phyloP scores from a whole-genome alignment of 495 filamentous ascomycete species.

The Penicillium steckii region DNA sequence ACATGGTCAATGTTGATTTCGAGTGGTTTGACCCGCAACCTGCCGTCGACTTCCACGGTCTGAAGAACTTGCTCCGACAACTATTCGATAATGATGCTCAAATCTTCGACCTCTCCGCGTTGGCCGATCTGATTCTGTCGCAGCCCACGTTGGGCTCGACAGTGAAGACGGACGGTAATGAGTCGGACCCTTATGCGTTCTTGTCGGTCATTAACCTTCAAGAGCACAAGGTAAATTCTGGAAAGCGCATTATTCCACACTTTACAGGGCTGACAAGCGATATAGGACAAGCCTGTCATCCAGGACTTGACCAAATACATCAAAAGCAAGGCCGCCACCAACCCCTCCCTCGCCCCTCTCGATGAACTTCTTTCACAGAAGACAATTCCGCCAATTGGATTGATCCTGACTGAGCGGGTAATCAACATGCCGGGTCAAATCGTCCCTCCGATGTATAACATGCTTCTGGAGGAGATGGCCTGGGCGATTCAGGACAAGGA shows the following conservation, averaged over 20 bases:
- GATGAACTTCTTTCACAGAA: conserved; percentile 53
- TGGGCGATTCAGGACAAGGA: conserved; percentile 89
- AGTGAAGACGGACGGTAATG: conserved; percentile 91
- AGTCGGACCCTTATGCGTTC: conserved; percentile 93
- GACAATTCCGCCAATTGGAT: conserved; percentile 61
- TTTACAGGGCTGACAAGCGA: conserved; percentile 5
- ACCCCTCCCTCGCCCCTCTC: conserved; percentile 53
- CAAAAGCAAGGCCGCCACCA: conserved; percentile 52
- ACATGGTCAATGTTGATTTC: conserved; percentile 94
- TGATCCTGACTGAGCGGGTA: conserved; percentile 86
- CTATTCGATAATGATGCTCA: conserved; percentile 87
- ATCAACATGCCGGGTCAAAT: conserved; percentile 95
- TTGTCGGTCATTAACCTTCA: conserved; percentile 83
- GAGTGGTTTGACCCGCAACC: conserved; percentile 97
- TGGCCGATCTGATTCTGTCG: conserved; percentile 84
- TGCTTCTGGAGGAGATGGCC: conserved; percentile 89
- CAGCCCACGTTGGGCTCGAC: conserved; percentile 90
- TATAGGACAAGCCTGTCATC: conserved; percentile 65
- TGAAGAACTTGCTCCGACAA: conserved; percentile 87
- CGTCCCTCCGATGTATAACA: conserved; percentile 92
- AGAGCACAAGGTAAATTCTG: conserved; percentile 60
- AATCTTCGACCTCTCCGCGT: conserved; percentile 80
- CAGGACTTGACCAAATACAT: conserved; percentile 72
- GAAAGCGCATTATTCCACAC: not conserved
- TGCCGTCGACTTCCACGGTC: conserved; percentile 88